Conservation (phyloP, 2,329 filamentous ascomycete genomes). For the Furcasterigmium sp. region DNA sequence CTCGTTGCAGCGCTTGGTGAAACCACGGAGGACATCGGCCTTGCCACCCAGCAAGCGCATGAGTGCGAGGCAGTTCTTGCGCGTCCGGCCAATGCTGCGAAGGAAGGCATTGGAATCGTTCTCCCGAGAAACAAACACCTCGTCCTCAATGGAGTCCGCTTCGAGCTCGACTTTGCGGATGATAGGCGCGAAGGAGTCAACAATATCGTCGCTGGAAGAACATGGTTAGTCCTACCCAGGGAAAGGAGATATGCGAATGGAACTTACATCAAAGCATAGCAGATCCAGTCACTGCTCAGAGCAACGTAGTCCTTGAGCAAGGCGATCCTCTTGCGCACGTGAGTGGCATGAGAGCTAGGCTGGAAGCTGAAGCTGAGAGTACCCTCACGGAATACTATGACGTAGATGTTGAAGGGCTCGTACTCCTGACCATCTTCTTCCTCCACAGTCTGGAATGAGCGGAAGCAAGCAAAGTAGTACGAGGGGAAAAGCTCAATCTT, state of each 20-base stretch:
- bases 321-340: constrained; percentile 87
- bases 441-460: constrained; percentile 77
- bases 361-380: constrained; percentile 92
- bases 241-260: neutral
- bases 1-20: constrained; percentile 98
- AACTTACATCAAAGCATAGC: constrained; percentile 89
- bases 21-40: constrained; percentile 95
- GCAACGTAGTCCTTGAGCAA: constrained; percentile 92
- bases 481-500: constrained; percentile 97
- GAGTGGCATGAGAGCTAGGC: constrained; percentile 78
- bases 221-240: neutral
- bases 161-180: constrained; percentile 84
- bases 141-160: constrained; percentile 90
- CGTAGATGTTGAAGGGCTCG: constrained; percentile 94
- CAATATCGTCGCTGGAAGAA: constrained; percentile 75
- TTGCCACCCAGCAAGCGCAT: constrained; percentile 93
- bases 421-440: constrained; percentile 79
- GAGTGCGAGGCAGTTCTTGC: constrained; percentile 91
- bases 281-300: constrained; percentile 96
- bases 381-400: constrained; percentile 92
- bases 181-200: constrained; percentile 88
- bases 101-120: constrained; percentile 88
- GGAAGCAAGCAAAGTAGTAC: constrained; percentile 98
- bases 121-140: constrained; percentile 85
- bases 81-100: constrained; percentile 79